A percentile compares a stretch with the other conserved stretches of the same genome.
These are phyloP conservation scores for Terana coerulea DNA, from an alignment of 768 basidiomycete genomes.

Conservation along the genomic window DNA sequence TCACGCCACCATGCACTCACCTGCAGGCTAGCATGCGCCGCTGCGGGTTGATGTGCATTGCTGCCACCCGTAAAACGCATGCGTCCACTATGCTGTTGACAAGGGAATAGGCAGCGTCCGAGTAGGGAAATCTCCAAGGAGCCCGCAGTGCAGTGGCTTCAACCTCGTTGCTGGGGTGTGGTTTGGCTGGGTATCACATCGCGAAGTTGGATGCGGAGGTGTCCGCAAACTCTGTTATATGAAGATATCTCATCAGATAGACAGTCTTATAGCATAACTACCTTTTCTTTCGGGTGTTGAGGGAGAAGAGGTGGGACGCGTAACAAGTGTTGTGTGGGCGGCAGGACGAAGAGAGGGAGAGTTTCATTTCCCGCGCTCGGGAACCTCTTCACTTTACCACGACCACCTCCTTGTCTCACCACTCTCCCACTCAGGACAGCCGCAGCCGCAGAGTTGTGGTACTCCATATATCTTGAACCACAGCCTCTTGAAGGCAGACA, in stretches of 20 bases:
- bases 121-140: neutral
- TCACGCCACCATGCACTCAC: neutral
- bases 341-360: neutral
- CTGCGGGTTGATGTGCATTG: neutral
- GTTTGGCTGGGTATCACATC: neutral
- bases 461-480: neutral
- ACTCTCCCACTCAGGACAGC: constrained; percentile 1
- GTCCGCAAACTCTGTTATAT: neutral
- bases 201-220: neutral
- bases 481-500: neutral
- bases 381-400: neutral
- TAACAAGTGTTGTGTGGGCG: too few species aligned
- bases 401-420: neutral
- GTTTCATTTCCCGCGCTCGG: neutral
- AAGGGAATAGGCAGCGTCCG: neutral
- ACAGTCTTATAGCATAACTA: too few species aligned
- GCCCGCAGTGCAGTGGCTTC: neutral
- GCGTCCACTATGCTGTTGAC: neutral
- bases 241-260: neutral
- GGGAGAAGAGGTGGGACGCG: neutral
- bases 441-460: neutral
- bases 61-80: neutral
- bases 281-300: neutral
- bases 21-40: neutral
- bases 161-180: neutral